These are phyloP conservation scores for Aspergillus puulaauensis DNA, from an alignment of 2,329 filamentous ascomycete genomes.

Conservation along the genomic window DNA sequence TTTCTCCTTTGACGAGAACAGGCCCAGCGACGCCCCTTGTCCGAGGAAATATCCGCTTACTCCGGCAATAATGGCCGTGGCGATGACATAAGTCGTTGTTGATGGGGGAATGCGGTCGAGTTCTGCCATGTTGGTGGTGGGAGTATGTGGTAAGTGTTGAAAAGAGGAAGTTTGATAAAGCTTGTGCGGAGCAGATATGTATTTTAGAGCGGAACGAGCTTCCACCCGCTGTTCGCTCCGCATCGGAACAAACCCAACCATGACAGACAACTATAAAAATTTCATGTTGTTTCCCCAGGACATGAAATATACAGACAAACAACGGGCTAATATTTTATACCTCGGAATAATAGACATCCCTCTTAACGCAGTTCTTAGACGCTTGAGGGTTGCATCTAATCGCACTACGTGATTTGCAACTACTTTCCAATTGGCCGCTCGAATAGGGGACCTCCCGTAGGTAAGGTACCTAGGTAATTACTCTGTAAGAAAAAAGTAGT, in stretches of 20 bases:
- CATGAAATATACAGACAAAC: too few relatives aligned
- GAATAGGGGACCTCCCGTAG: too few relatives aligned
- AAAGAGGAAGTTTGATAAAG: not conserved
- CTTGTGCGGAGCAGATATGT: not conserved
- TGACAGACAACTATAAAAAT: too few relatives aligned
- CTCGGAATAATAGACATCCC: too few relatives aligned
- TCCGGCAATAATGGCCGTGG: slow-evolving; percentile 71
- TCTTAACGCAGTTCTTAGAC: too few relatives aligned
- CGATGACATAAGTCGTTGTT: slow-evolving; percentile 62
- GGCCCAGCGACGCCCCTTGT: slow-evolving; percentile 65
- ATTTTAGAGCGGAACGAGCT: not conserved
- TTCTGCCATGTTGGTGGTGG: slow-evolving; percentile 30
- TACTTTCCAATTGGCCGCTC: too few relatives aligned
- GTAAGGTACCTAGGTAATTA: too few relatives aligned
- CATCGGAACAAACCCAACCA: not conserved
- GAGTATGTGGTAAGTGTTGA: not conserved
- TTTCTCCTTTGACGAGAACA: slow-evolving; percentile 50
- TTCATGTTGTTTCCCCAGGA: too few relatives aligned
- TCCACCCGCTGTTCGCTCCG: not conserved
- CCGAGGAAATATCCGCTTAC: slow-evolving; percentile 74
- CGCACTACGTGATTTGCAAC: too few relatives aligned
- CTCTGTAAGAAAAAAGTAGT: too few relatives aligned
- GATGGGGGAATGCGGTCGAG: slow-evolving; percentile 50
- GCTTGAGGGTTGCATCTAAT: too few relatives aligned
- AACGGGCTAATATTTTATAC: too few relatives aligned